Evolutionary conservation across 352 stramenopile genomes (phyloP).

Genomic region (Pythium utonaiense): DNA sequence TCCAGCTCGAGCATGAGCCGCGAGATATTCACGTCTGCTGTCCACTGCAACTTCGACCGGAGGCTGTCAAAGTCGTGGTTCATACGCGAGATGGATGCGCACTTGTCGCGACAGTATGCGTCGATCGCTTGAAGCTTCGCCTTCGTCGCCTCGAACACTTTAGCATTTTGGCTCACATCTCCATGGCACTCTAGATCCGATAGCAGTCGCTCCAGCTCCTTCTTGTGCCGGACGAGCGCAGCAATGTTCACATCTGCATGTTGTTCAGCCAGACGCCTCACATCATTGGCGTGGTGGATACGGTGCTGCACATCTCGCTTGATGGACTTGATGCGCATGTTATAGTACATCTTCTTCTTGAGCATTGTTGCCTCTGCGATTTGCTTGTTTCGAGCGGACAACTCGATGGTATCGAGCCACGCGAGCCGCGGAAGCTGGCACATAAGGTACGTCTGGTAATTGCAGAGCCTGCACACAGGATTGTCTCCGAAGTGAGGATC

Average conservation of each 20-base stretch:
- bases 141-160: neutral
- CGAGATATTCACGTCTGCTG: slow-evolving; percentile 73
- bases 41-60: slow-evolving; percentile 33
- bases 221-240: slow-evolving; percentile 47
- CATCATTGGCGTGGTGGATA: slow-evolving; percentile 43
- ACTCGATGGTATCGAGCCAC: slow-evolving; percentile 70
- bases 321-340: slow-evolving; percentile 91
- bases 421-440: slow-evolving; percentile 74
- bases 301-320: slow-evolving; percentile 71
- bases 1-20: slow-evolving; percentile 87
- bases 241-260: slow-evolving; percentile 46
- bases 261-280: slow-evolving; percentile 44
- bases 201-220: slow-evolving; percentile 60
- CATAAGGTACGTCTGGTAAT: slow-evolving; percentile 91
- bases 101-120: slow-evolving; percentile 38
- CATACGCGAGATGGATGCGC: slow-evolving; percentile 40
- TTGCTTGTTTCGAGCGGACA: slow-evolving; percentile 79
- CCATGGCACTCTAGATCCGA: neutral
- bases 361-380: slow-evolving; percentile 90
- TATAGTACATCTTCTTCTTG: slow-evolving; percentile 96
- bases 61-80: slow-evolving; percentile 63
- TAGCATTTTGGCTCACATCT: neutral
- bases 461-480: slow-evolving; percentile 88
- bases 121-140: slow-evolving; percentile 42
- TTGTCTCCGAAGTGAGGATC: slow-evolving; percentile 91